Conservation (phyloP, 2,329 filamentous ascomycete species). For the Spiromastix sp. region DNA sequence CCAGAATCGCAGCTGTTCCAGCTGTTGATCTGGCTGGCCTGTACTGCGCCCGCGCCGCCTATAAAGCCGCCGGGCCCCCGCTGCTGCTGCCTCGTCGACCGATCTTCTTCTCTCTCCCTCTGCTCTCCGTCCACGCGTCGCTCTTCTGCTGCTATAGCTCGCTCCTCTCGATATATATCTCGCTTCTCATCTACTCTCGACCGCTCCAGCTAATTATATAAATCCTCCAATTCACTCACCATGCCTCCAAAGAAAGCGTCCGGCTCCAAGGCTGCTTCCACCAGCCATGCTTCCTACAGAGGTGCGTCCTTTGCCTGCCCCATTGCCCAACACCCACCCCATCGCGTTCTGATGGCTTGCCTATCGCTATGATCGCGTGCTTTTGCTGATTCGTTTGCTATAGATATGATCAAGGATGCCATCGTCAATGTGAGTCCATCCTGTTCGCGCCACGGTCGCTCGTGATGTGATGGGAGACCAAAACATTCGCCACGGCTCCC, state of each 20-base stretch:
- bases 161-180: not conserved
- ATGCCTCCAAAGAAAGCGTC: conserved; percentile 59
- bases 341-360: conserved; percentile 33
- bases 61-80: not conserved
- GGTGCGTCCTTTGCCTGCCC: conserved; percentile 42
- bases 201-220: not conserved
- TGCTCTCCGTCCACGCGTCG: not conserved
- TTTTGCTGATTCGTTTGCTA: conserved; percentile 41
- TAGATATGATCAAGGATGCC: conserved; percentile 65
- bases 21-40: not conserved
- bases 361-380: conserved; percentile 39
- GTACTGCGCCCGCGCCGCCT: not conserved
- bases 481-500: conserved; percentile 1
- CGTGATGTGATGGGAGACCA: conserved; percentile 25
- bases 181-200: not conserved
- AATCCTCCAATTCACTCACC: conserved; percentile 19
- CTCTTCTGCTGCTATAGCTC: not conserved
- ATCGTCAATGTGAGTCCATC: conserved; percentile 57
- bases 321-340: conserved; percentile 33
- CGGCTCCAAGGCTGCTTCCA: conserved; percentile 46
- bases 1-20: not conserved
- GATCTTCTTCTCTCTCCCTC: not conserved
- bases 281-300: conserved; percentile 55
- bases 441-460: conserved; percentile 32
- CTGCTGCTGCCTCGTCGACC: not conserved